Evolutionary conservation across 352 stramenopile species (phyloP), one percentile per base, ranked within the genome.

Genomic region (Phytophthora sp.): DNA sequence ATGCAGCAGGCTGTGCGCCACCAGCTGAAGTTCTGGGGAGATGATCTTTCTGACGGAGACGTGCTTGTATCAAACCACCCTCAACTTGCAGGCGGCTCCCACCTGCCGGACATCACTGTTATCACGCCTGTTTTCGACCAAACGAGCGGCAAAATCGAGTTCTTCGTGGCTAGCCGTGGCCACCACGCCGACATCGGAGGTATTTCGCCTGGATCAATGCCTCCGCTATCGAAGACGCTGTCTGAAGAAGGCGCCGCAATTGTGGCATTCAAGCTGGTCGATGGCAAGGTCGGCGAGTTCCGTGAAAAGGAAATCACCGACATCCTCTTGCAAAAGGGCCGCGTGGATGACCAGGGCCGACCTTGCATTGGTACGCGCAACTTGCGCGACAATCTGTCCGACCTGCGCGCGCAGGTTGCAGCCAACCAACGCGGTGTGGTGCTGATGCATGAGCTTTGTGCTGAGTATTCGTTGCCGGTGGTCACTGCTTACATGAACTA

Each of bases 11-110:
- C 97, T 23, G 97, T 99, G 9, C 82, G 86, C 23, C 99, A 98
- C 66, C 97, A 99, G 64, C 84, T 96, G 1, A 72, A 93, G 62
- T 84, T 88, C 63, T 96, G 88, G 88, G 85, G 87, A 1, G 77
- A 98, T 28, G 94, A 98, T 32, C 87, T 99, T 4, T 68, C 92
- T 21, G 87, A 98, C 54, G 97, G 97, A 13, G 98, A 99, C 63
- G 98, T 99, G 3, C 84, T 99, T 26, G 94, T 99, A 7, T 99
- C 95, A 5, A 99, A 99, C 79, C 97, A 99, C 76, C 98, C 98
- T 26, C 97, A 99, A 62, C 84, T 99, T 34, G 98, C 98, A 18
- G 98, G 98, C 31, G 98, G 97, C 13, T 96, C 77, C 28, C 97
- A 99, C 68, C 74, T 99, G n/a, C 97, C 98, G 1, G 98, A 99